phyloP scores from a whole-genome alignment of 1,284 basidiomycete genomes.

The Xanthoconium separans region DNA sequence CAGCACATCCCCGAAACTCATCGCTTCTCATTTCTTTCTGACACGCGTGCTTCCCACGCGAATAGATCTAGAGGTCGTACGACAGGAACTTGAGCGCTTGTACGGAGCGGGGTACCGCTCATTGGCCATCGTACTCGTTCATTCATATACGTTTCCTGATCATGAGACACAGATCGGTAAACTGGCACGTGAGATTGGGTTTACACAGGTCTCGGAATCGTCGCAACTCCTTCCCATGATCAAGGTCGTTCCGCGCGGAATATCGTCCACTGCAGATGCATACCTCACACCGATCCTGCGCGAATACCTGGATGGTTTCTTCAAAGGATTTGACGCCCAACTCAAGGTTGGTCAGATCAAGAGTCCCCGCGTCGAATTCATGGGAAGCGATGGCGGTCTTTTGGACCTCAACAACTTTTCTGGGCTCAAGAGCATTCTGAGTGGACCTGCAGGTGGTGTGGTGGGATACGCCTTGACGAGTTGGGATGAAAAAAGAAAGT shows the following conservation, averaged over 20 bases:
- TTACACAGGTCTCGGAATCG: constrained; percentile 86
- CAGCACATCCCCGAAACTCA: constrained; percentile 3
- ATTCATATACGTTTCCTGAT: constrained; percentile 89
- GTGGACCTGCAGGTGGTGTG: constrained; percentile 77
- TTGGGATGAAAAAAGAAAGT: constrained; percentile 56
- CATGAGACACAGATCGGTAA: constrained; percentile 77
- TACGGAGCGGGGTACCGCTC: constrained; percentile 80
- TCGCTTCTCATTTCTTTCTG: background rate
- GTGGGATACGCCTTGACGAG: constrained; percentile 74
- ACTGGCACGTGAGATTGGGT: constrained; percentile 79
- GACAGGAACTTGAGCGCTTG: constrained; percentile 62
- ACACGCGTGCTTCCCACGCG: background rate
- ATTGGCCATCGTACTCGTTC: constrained; percentile 83
- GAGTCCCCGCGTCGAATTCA: constrained; percentile 62
- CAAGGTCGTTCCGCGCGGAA: constrained; percentile 91
- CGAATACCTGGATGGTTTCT: constrained; percentile 91
- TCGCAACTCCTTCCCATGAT: constrained; percentile 92
- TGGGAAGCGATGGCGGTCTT: constrained; percentile 77
- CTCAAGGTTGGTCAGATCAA: constrained; percentile 41
- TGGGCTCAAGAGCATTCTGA: constrained; percentile 74
- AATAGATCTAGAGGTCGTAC: constrained; percentile 52
- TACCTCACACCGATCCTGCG: constrained; percentile 91
- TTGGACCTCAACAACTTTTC: constrained; percentile 71
- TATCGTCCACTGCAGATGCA: constrained; percentile 92
- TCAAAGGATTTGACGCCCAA: constrained; percentile 80